Base-by-base conservation (phyloP, 768 basidiomycete genomes). In the Auriscalpium orientale region DNA sequence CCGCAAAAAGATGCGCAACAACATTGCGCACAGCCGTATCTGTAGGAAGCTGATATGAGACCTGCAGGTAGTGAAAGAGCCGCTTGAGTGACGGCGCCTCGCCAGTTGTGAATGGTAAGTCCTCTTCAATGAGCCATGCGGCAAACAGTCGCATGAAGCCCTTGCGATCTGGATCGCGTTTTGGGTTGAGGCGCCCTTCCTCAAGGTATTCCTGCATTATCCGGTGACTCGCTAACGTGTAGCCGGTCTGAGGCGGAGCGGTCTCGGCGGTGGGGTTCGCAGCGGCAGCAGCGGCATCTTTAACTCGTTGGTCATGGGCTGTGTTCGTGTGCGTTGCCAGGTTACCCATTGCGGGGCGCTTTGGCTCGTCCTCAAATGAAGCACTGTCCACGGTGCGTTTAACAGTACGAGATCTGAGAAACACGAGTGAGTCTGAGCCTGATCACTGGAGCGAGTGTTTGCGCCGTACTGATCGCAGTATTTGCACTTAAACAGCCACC, bases 21-120 rank as follows among this genome's bases (percentile, higher is more conserved):
- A 18, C 53, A 56, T 66, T 67, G 13, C 60, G 62, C n/a, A 68
- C 63, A 8, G 65, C 65, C 5, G 67, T 67, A 52, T 68, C 67
- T 28, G 58, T 58, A 2, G 66, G 67, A 21, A 68, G 62, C 34
- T 21, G 21, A 40, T 51, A 65, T 22, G 53, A 46, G 46, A 60
- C 37, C 36, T 59, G 55, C 51, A 59, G 56, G 40, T 47, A 51
- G 13, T 58, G 47, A 56, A 63, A 66, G 16, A 63, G 52, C 8
- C 46, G 45, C 4, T 38, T 22, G 13, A 65, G 57, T 11, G 54
- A 60, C 16, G 43, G 49, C 8, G 62, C 51, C 47, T 68, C 61
- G 34, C 64, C 62, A 2, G 62, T 62, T 5, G 63, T 66, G 43
- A 61, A 68, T 15, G 67, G 54, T 4, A 66, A 58, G 52, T 62